Conservation (phyloP, 495 filamentous ascomycete species). For the Elaphomyces granulatus region DNA sequence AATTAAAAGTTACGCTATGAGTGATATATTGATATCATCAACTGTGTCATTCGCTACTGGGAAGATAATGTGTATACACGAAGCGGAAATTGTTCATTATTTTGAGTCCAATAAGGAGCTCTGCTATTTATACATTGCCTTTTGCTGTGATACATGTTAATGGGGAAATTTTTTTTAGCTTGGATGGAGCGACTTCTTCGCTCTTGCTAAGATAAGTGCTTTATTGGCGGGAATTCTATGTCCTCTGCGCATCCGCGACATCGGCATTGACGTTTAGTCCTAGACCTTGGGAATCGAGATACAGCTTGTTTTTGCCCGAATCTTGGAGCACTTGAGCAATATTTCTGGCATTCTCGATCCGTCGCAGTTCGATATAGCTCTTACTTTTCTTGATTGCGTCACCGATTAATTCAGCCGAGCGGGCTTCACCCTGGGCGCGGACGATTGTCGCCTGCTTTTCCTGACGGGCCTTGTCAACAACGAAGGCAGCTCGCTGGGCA, state of each 20-base stretch:
- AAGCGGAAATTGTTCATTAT: background rate
- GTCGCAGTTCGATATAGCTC: slow-evolving; percentile 88
- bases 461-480: slow-evolving; percentile 97
- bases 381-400: slow-evolving; percentile 99
- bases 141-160: background rate
- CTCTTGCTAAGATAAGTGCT: too few relatives aligned
- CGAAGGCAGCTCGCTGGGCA: slow-evolving; percentile 89
- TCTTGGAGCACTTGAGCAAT: slow-evolving; percentile 78
- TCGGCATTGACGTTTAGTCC: slow-evolving; percentile 73
- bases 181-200: background rate
- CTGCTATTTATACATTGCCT: background rate
- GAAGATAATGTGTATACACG: background rate
- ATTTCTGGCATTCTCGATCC: slow-evolving; percentile 87
- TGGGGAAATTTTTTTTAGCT: background rate
- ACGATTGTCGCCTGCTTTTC: slow-evolving; percentile 99
- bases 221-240: slow-evolving; percentile 23
- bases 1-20: background rate
- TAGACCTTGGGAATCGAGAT: slow-evolving; percentile 76
- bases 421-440: slow-evolving; percentile 95
- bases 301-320: slow-evolving; percentile 80
- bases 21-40: background rate
- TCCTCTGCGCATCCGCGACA: slow-evolving; percentile 22
- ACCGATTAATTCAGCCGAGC: slow-evolving; percentile 93
- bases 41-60: background rate
- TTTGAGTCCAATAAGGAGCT: background rate